A percentile compares a stretch with the other conserved stretches of the same genome.
phyloP scores from a whole-genome alignment of 495 filamentous ascomycete species.

The Hyaloscypha bicolor region DNA sequence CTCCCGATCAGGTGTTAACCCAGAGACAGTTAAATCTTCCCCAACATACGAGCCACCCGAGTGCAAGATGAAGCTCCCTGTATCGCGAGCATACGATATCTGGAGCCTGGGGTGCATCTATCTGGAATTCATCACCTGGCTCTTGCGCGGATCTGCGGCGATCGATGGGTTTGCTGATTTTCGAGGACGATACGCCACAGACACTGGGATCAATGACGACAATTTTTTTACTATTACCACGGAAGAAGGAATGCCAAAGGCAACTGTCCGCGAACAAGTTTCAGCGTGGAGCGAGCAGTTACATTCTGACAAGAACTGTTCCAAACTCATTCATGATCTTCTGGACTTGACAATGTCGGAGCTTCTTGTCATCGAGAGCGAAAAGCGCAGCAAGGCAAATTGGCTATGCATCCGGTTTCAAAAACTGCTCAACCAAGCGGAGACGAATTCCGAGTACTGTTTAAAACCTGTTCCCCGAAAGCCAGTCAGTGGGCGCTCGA shows the following conservation, averaged over 20 bases:
- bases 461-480: conserved; percentile 19
- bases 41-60: conserved; percentile 46
- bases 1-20: conserved; percentile 21
- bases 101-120: conserved; percentile 50
- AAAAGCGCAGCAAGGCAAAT: conserved; percentile 10
- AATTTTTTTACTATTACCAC: conserved; percentile 25
- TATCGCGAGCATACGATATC: conserved; percentile 41
- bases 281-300: conserved; percentile 12
- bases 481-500: neutral
- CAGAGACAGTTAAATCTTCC: conserved; percentile 19
- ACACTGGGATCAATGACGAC: conserved; percentile 20
- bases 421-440: conserved; percentile 5
- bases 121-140: conserved; percentile 41
- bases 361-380: conserved; percentile 20
- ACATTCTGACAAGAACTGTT: conserved; percentile 21
- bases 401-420: conserved; percentile 3
- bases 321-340: conserved; percentile 22
- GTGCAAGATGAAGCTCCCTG: conserved; percentile 22
- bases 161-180: conserved; percentile 22
- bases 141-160: conserved; percentile 12
- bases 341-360: conserved; percentile 26
- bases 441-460: conserved; percentile 16
- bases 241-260: neutral
- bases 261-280: conserved; percentile 18
- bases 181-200: conserved; percentile 11